Percentiles rank a stretch among this genome's conserved stretches.
phyloP scores from a whole-genome alignment of 805 yeast genomes.

The Ogataea methylovora region DNA sequence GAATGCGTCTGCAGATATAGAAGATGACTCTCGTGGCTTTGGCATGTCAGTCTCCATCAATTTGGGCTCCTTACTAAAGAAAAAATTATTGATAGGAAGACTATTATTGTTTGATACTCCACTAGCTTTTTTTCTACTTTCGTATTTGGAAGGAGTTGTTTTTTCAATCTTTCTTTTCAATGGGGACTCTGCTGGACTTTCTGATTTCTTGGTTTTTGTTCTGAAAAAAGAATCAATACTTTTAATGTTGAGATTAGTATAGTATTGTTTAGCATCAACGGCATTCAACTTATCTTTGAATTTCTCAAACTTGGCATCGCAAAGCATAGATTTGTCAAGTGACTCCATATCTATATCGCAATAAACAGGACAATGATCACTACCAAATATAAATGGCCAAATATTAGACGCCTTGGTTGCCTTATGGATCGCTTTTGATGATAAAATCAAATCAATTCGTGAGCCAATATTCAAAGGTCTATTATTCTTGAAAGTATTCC shows the following conservation, averaged over 20 bases:
- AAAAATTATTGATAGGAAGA: slow-evolving; percentile 4
- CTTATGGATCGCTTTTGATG: slow-evolving; percentile 31
- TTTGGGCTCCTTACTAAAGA: slow-evolving; percentile 3
- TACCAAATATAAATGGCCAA: slow-evolving; percentile 69
- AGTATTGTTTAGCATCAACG: slow-evolving; percentile 48
- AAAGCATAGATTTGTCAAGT: slow-evolving; percentile 1
- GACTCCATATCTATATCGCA: slow-evolving; percentile 45
- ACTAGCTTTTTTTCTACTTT: slow-evolving; percentile 1
- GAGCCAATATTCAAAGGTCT: slow-evolving; percentile 85
- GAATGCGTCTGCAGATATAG: slow-evolving; percentile 12
- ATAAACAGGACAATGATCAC: slow-evolving; percentile 91
- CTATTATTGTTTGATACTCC: no score
- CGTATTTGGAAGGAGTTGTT: background rate
- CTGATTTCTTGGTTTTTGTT: background rate
- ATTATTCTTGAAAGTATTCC: slow-evolving; percentile 77
- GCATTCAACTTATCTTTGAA: slow-evolving; percentile 20
- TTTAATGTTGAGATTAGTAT: slow-evolving; percentile 26
- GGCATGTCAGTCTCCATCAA: background rate
- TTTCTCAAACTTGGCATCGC: slow-evolving; percentile 2
- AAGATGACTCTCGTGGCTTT: background rate
- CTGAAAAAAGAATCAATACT: slow-evolving; percentile 24
- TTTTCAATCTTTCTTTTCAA: background rate
- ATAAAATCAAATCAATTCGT: slow-evolving; percentile 71
- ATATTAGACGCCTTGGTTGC: slow-evolving; percentile 39
- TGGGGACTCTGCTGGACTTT: background rate